Base-by-base conservation (phyloP, 2,329 filamentous ascomycete genomes). In the Claviceps sp. region DNA sequence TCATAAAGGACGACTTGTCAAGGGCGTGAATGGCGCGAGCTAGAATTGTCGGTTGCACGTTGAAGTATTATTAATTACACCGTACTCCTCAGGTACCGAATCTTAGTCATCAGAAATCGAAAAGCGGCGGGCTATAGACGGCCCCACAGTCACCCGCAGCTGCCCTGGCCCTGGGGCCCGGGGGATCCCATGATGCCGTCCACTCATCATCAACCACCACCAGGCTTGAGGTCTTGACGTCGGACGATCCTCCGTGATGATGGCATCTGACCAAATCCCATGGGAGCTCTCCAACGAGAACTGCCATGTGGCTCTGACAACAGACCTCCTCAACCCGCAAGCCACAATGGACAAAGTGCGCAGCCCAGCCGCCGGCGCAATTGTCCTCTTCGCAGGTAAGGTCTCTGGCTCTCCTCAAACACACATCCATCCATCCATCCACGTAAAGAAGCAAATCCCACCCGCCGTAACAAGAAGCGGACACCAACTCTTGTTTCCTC, bases 361-460 rank as follows among this genome's bases (percentile, higher is more conserved):
- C 57, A 86, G 79, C 59, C 82, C 84, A 20, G 77, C 81, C 59
- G 85, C 86, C 11, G 86, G 86, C 5, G 86, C 86, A 13, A 84
- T 88, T 47, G 85, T 90, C 9, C 61, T 89, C 37, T 90, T 90
- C 64, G 82, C 83, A 53, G 86, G 85, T 82, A 71, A 44, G 23
- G 42, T n/a, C 6, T 16, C 2, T 22, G 20, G 2, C 6, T 42
- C 39, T 13, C 7, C n/a, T n/a, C 39, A 42, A 17, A 42, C 29
- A 34, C 29, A 34, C 29, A 34, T 14, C 8, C 40, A 40, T 42
- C 17, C 29, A 34, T 14, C 8, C 40, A 40, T 42, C 17, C 5
- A 42, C 29, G 29, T 22, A 22, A 26, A 44, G 23, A 16, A 44
- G 9, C n/a, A 29, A 34, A 45, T n/a, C 6, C 3, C n/a, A 34